A percentile compares a stretch with the other conserved stretches of the same genome.
These are phyloP conservation scores for Amoebophrya sp. DNA, from an alignment of 169 alveolate genomes.

Conservation along the genomic window DNA sequence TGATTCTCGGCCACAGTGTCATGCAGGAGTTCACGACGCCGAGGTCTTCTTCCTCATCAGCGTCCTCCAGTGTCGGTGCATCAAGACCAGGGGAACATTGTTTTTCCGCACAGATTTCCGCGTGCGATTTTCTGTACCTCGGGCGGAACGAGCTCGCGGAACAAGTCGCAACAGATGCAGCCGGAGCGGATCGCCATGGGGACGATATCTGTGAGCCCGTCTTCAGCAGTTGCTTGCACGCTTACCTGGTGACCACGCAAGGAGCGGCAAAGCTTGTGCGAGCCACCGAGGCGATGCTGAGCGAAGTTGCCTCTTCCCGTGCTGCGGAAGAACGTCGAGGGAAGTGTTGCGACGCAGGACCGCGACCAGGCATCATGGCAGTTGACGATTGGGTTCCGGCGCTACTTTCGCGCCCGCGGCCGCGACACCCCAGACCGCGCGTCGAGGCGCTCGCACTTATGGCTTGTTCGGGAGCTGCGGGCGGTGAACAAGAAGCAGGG, in stretches of 20 bases:
- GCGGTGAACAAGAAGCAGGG: too few species aligned
- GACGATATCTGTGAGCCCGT: not conserved
- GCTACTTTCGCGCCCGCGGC: not conserved
- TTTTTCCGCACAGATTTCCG: not conserved
- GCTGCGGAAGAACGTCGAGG: not conserved
- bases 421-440: not conserved
- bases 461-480: too few species aligned
- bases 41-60: not conserved
- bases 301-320: not conserved
- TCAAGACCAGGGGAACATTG: not conserved
- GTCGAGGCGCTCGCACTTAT: too few species aligned
- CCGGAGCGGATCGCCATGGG: not conserved
- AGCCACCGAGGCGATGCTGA: not conserved
- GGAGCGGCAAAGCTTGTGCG: not conserved
- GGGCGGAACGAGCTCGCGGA: not conserved
- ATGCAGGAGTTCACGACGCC: not conserved
- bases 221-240: not conserved
- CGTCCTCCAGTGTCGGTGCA: not conserved
- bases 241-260: not conserved
- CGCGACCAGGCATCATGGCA: not conserved
- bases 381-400: not conserved
- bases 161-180: too few species aligned
- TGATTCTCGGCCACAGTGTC: not conserved
- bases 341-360: not conserved
- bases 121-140: not conserved